A percentile compares a stretch with the other conserved stretches of the same genome.
These are phyloP conservation scores for Coniosporium apollinis DNA, from an alignment of 495 filamentous ascomycete species.

Conservation along the genomic window DNA sequence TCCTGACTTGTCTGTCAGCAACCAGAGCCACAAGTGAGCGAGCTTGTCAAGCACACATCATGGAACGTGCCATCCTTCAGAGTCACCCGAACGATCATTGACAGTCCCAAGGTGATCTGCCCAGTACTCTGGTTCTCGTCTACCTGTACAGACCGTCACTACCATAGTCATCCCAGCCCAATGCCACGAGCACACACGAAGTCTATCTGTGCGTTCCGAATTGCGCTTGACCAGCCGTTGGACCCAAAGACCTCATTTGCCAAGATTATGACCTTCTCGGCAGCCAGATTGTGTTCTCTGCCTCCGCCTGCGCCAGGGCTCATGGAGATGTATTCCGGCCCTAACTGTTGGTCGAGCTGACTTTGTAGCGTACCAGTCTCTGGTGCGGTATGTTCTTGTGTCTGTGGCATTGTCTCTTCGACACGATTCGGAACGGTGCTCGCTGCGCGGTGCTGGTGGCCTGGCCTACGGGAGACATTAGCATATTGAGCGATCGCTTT, in stretches of 20 bases:
- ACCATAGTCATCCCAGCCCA: background rate
- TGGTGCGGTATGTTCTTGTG: constrained; percentile 64
- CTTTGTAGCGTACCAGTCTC: constrained; percentile 80
- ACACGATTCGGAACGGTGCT: constrained; percentile 50
- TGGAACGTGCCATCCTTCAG: constrained; percentile 89
- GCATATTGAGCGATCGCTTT: no score
- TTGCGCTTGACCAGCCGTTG: constrained; percentile 90
- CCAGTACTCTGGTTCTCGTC: constrained; percentile 43
- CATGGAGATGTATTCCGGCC: constrained; percentile 86
- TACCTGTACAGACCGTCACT: constrained; percentile 27
- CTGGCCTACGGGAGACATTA: constrained; percentile 36
- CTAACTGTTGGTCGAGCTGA: constrained; percentile 78
- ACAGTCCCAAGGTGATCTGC: constrained; percentile 66
- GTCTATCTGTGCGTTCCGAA: constrained; percentile 79
- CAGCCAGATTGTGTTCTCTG: constrained; percentile 80
- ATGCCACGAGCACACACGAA: constrained; percentile 38
- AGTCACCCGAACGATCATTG: constrained; percentile 74
- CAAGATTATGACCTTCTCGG: constrained; percentile 86
- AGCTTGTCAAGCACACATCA: no score
- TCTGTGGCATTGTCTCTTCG: constrained; percentile 45
- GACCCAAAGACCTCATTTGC: constrained; percentile 98
- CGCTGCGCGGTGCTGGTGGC: constrained; percentile 53
- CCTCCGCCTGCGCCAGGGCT: constrained; percentile 63
- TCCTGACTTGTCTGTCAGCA: no score
- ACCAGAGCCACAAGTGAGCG: no score